Evolutionary conservation across 148 eudicot genomes (phyloP), one percentile per base, ranked within the genome.

Genomic region (Polygonum maritimum): DNA sequence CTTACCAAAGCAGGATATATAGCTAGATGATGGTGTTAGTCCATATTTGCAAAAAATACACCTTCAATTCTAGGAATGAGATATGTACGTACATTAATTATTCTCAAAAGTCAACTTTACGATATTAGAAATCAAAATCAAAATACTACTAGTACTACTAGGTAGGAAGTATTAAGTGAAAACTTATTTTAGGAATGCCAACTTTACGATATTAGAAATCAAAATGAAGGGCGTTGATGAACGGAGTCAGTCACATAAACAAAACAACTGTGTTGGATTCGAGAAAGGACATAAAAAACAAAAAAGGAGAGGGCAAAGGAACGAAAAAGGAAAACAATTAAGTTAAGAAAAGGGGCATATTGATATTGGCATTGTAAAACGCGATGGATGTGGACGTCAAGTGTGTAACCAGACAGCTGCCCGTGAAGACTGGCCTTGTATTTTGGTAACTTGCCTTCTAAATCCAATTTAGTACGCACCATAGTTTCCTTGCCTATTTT

Each of bases 211-310:
- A 55, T 6, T 44, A 44, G 6, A 44, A 44, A 44, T 7, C 47
- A 44, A 26, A 26, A 62, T 79, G 76, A 79, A 82, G 72, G 82
- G 85, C 80, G 85, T 79, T 76, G 10, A 70, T 13, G 15, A 69
- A 76, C 76, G 31, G 31, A 83, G 75, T 65, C 60, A 38, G 39
- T 73, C 69, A 63, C 39, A 39, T 51, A 48, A 60, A 51, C 31
- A 47, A 48, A 60, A 51, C 31, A 47, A 60, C 15, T 54, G 15
- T 67, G 7, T 39, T 48, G 6, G 19, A 45, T 31, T 52, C 40
- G 51, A 19, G 31, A 51, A 81, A 52, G 31, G 31, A 80, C 67
- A 62, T 62, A 36, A 36, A 71, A 39, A 2, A 45, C 1, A 54
- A 10, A 54, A 54, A 15, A 2, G 7, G 60, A 52, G 22, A 18